Evolutionary conservation across 805 yeast species (phyloP), one percentile per base, ranked within the genome.

Genomic region (Barnettozyma salicaria): DNA sequence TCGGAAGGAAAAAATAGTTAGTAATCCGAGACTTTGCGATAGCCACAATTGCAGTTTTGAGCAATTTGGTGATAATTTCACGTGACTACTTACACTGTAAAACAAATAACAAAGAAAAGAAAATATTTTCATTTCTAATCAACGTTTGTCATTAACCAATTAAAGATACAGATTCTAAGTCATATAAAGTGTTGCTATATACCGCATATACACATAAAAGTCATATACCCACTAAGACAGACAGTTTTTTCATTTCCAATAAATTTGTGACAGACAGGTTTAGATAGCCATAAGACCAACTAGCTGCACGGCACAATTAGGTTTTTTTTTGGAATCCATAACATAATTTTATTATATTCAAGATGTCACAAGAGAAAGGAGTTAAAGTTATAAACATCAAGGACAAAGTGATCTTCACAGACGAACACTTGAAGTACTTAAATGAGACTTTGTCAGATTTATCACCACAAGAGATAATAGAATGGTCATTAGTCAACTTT

Each of bases 401-500:
- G 34, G 57, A 57, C 40, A 56, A 52, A 14, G 54, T 60, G 7
- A 37, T 52, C 16, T 58, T 78, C 23, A 60, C 76, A 1, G 62
- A 66, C 31, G 70, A 65, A 17, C 88, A 86, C 40, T 49, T 88
- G 16, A 70, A 65, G 17, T 83, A 79, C 53, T 67, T 84, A 59
- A 89, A 88, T 61, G 51, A 61, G n/a, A 65, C 70, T 8, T 67
- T 89, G 16, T 63, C 70, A n/a, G 54, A 63, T 7, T 57, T 46
- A 2, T 53, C 75, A 1, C 87, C 97, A 0, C 74, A 76, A 46
- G 85, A 86, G 41, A 77, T 90, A 40, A 61, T 90, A 19, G 64
- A 69, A 51, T 90, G 97, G 97, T 76, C 96, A 0, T 61, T 81
- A 12, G 58, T 74, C n/a, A 86, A 95, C 0, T 79, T 89, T 52